Evolutionary conservation across 148 eudicot species (phyloP).

Genomic region (Tetragonia tetragonoides): DNA sequence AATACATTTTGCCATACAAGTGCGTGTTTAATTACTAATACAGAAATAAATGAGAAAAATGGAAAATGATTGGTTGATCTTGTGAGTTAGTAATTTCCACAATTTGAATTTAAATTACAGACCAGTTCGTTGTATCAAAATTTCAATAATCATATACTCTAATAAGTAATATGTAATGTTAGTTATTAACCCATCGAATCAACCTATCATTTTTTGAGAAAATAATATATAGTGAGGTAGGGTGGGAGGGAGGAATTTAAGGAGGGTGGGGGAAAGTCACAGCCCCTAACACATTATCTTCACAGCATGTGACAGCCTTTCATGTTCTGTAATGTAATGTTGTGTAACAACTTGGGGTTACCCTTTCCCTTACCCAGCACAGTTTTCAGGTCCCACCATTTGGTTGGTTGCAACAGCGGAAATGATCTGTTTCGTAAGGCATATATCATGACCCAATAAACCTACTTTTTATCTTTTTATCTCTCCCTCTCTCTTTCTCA

Average conservation of each 20-base stretch:
- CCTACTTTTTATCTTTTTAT: constrained; percentile 4
- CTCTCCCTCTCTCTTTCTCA: not conserved
- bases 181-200: too few species aligned
- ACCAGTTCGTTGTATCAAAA: too few species aligned
- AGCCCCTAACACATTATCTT: constrained; percentile 27
- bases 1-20: too few species aligned
- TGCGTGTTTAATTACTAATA: too few species aligned
- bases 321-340: constrained; percentile 15
- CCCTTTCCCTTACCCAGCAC: too few species aligned
- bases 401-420: constrained; percentile 29
- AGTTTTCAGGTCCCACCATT: constrained; percentile 18
- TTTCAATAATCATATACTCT: too few species aligned
- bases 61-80: too few species aligned
- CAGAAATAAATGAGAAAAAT: too few species aligned
- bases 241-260: not conserved
- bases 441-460: constrained; percentile 24
- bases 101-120: too few species aligned
- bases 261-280: constrained; percentile 9
- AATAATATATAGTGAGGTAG: not conserved
- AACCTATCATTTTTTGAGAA: too few species aligned
- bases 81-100: too few species aligned
- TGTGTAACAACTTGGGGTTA: not conserved
- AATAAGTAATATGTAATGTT: too few species aligned
- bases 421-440: constrained; percentile 33
- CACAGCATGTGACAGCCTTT: constrained; percentile 30